Evolutionary conservation across 257 asterid genomes (phyloP), one percentile per base, ranked within the genome.

Genomic region (Fraxinus americana): DNA sequence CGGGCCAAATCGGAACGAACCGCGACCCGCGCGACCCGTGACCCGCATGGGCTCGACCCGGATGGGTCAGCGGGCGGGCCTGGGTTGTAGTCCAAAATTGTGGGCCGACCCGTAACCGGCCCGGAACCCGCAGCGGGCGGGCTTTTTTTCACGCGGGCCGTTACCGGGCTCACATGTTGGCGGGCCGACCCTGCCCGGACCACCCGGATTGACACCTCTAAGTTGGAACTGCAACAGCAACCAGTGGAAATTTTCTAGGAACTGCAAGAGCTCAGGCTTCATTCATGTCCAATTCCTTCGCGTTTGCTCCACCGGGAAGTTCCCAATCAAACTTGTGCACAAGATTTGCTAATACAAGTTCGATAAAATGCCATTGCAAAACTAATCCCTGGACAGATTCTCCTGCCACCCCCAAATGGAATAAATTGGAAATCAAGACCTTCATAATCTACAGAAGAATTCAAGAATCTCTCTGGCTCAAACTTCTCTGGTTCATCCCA

Each of bases 401-500:
- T 85, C 45, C 89, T 59, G 16, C 89, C 89, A 11, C 81, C 77
- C n/a, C 87, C 86, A 35, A 85, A 85, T 3, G 88, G 86, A 59
- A 85, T 61, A 41, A 75, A 30, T 72, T 80, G 81, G 32, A 81
- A 86, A 74, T 86, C 84, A 17, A 75, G 67, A 16, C 89, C 84
- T 66, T 69, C 73, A 34, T 14, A 73, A 30, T 86, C 86, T 0
- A 76, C 30, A 0, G 67, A 1, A 45, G 77, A 71, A 70, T 82
- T 65, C 21, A 89, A 59, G 77, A 89, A 89, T 57, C 93, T 80
- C 52, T 85, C 88, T 0, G 90, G 93, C 0, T 8, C 7, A 70
- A 87, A 89, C 43, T 79, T 73, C 14, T 87, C 90, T 0, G 91
- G 90, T 0, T 89, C 78, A 0, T 79, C 71, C 93, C 91, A 89